These are phyloP conservation scores for Taphrina betulina DNA, from an alignment of 1,139 yeast species.

Conservation along the genomic window DNA sequence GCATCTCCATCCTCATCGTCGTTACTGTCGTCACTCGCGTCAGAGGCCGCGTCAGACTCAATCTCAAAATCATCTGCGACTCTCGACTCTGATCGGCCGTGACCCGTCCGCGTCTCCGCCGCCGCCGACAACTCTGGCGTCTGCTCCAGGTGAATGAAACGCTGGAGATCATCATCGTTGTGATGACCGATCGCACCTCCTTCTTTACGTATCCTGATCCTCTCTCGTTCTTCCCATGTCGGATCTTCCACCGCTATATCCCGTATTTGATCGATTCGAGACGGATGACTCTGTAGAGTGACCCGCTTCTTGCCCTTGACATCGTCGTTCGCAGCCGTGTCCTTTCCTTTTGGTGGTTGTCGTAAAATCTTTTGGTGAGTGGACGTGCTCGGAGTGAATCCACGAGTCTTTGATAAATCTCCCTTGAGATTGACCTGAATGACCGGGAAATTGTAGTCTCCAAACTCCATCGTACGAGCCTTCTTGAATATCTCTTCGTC, in stretches of 20 bases:
- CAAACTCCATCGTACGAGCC: constrained; percentile 52
- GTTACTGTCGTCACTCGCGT: not conserved
- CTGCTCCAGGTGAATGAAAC: constrained; percentile 14
- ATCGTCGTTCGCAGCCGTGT: constrained; percentile 19
- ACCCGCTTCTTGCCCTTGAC: constrained; percentile 8
- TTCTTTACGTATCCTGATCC: constrained; percentile 28
- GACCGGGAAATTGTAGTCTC: constrained; percentile 61
- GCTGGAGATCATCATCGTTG: constrained; percentile 23
- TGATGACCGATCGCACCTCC: constrained; percentile 20
- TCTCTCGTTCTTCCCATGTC: constrained; percentile 27
- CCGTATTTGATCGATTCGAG: constrained; percentile 21
- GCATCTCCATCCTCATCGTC: not conserved
- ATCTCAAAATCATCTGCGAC: constrained; percentile 8
- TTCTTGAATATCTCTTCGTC: constrained; percentile 50
- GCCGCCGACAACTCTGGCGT: not conserved
- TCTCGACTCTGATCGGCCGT: not conserved
- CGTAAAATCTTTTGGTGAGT: constrained; percentile 14
- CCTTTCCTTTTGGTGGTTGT: constrained; percentile 25
- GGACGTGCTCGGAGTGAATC: constrained; percentile 31
- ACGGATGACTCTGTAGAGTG: constrained; percentile 22
- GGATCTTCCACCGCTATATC: constrained; percentile 29
- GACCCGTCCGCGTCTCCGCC: not conserved
- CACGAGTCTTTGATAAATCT: constrained; percentile 40
- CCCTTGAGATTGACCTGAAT: constrained; percentile 50
- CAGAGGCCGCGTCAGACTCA: constrained; percentile 1